Base-by-base conservation (phyloP, 2,329 filamentous ascomycete species). In the Aspergillus pseudoglaucus region DNA sequence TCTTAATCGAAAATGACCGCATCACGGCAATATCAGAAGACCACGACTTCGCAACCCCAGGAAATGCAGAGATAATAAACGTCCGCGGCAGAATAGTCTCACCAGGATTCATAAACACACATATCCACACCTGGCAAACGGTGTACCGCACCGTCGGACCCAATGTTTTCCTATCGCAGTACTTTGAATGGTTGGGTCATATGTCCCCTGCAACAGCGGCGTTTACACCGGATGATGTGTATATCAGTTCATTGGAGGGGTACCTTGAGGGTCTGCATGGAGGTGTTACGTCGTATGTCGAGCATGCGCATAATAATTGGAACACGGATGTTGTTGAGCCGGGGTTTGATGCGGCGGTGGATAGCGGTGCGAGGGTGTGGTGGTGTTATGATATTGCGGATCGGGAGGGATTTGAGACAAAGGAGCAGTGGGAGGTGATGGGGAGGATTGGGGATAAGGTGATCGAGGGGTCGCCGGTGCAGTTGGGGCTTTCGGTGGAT, bases 61-160 rank as follows among this genome's bases (percentile, higher is more conserved):
- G 17, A 37, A 4, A 37, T 18, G 33, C 33, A 7, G 33, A 37
- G 6, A 2, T 37, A n/a, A 7, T 37, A n/a, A 18, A 37, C 33
- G 17, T 18, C 33, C 4, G 10, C 17, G 33, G 33, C 33, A 37
- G 10, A 17, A 8, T 18, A 7, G 9, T 37, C 6, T 17, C n/a
- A 0, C 33, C 33, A 3, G 33, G 33, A 10, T 37, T 37, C 4
- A 14, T 17, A n/a, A 37, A 37, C 33, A 17, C 33, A 8, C n/a
- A 37, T 9, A 18, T 37, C n/a, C 76, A 80, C 51, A 69, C 73
- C 0, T 80, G 78, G 79, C 76, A 81, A 55, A 80, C 79, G 0
- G 75, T 69, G 8, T 72, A 74, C 55, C 78, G 77, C 55, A 80
- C 78, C 0, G 54, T 82, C 1, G 74, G 53, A 1, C 73, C 76